These are phyloP conservation scores for Carex myosuroides DNA, from an alignment of 176 grass and related monocot species.

Conservation along the genomic window DNA sequence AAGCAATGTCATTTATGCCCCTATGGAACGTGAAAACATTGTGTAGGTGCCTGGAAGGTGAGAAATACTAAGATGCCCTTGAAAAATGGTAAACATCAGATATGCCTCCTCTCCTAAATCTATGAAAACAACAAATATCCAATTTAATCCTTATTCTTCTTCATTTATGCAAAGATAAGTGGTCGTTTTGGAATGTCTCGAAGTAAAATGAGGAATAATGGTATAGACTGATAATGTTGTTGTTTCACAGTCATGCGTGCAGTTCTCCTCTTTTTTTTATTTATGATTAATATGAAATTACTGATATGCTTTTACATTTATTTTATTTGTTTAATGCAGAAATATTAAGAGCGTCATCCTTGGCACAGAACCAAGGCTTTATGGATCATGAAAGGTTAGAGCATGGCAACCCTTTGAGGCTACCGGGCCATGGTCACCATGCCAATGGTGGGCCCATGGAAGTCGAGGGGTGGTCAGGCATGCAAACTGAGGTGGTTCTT, in stretches of 20 bases:
- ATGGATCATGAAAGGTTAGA: constrained; percentile 91
- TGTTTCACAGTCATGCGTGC: background rate
- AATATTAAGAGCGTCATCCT: constrained; percentile 75
- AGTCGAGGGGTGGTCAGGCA: constrained; percentile 76
- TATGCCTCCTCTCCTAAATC: background rate
- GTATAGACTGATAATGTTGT: background rate
- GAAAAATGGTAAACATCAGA: background rate
- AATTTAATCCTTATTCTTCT: background rate
- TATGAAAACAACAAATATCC: background rate
- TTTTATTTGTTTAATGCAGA: constrained; percentile 56
- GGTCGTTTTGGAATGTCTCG: background rate
- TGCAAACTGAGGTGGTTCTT: constrained; percentile 66
- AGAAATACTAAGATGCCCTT: background rate
- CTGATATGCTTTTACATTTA: background rate
- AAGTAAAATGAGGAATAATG: background rate
- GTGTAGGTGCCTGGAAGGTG: background rate
- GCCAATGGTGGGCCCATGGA: constrained; percentile 95
- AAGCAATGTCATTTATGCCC: background rate
- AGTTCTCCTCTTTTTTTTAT: background rate
- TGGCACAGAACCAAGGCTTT: constrained; percentile 63
- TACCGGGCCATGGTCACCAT: constrained; percentile 48
- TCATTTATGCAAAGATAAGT: background rate
- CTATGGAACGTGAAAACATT: background rate
- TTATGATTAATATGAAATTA: background rate
- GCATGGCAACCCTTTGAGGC: constrained; percentile 76